Percentiles rank a stretch among this genome's conserved stretches.
Conservation (phyloP, 2,329 filamentous ascomycete species). For the Phyllachora maydis region DNA sequence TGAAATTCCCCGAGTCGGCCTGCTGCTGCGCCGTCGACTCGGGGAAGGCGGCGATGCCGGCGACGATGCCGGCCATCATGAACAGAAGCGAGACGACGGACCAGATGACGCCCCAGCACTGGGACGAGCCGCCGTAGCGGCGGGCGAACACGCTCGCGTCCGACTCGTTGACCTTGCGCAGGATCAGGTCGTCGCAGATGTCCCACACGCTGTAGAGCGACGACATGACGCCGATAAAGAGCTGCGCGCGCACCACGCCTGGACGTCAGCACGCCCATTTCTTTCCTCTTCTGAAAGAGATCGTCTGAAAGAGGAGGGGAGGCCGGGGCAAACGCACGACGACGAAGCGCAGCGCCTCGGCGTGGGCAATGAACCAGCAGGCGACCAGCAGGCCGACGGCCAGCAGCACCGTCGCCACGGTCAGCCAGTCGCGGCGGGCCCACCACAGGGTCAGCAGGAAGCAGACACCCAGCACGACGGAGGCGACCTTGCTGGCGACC, state of each 20-base stretch:
- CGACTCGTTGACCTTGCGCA: slow-evolving; percentile 61
- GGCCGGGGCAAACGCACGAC: too few relatives aligned
- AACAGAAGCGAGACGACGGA: slow-evolving; percentile 49
- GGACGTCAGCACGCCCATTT: slow-evolving; percentile 10
- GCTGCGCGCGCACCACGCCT: too few relatives aligned
- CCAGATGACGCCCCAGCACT: slow-evolving; percentile 69
- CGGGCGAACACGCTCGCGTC: slow-evolving; percentile 65
- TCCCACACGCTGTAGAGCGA: slow-evolving; percentile 69
- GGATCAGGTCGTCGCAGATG: slow-evolving; percentile 67
- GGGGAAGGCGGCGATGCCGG: slow-evolving; percentile 56
- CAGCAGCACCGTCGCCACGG: slow-evolving; percentile 46
- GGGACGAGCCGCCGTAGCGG: slow-evolving; percentile 57
- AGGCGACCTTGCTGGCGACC: slow-evolving; percentile 61
- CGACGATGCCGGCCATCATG: slow-evolving; percentile 56
- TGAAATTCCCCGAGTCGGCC: too few relatives aligned
- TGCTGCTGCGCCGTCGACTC: slow-evolving; percentile 49
- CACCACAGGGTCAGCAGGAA: slow-evolving; percentile 69
- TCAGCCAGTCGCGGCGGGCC: slow-evolving; percentile 61
- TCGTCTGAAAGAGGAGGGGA: not conserved
- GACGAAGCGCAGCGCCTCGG: slow-evolving; percentile 51
- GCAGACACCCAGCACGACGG: slow-evolving; percentile 49
- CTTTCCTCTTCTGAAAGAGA: too few relatives aligned
- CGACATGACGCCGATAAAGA: slow-evolving; percentile 71
- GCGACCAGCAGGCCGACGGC: slow-evolving; percentile 51
- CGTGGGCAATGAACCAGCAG: slow-evolving; percentile 65